A percentile compares a stretch with the other conserved stretches of the same genome.
Evolutionary conservation across 169 alveolate species (phyloP).

Genomic region (Eimeria maxima): DNA sequence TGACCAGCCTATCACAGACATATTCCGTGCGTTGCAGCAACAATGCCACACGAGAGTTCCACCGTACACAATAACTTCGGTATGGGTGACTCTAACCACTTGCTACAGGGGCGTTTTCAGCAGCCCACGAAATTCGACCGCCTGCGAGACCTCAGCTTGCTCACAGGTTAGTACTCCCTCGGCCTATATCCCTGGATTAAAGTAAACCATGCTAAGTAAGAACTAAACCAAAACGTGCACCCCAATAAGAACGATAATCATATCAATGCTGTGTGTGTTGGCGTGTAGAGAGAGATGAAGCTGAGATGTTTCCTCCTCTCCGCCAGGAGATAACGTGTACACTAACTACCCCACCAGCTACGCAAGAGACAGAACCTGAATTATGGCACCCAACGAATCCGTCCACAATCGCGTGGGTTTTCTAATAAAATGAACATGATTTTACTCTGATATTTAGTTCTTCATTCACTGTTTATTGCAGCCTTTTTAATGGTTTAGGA

Average conservation of each 20-base stretch:
- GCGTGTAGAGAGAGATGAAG: conserved; percentile 38
- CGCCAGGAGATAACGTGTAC: conserved; percentile 68
- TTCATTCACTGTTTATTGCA: background rate
- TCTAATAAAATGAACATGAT: background rate
- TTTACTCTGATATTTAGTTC: background rate
- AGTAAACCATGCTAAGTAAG: background rate
- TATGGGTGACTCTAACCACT: background rate
- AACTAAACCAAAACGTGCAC: background rate
- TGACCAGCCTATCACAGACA: background rate
- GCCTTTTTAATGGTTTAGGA: background rate
- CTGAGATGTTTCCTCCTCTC: conserved; percentile 42
- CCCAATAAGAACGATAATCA: background rate
- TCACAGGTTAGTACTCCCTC: conserved; percentile 38
- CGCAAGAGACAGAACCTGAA: conserved; percentile 71
- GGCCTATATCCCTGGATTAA: background rate
- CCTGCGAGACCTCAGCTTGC: conserved; percentile 52
- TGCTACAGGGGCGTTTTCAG: background rate
- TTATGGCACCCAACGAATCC: conserved; percentile 69
- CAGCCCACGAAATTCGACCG: conserved; percentile 46
- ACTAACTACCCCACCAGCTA: conserved; percentile 42
- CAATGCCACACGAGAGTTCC: conserved; percentile 46
- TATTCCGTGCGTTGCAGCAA: conserved; percentile 37
- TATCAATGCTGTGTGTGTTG: background rate
- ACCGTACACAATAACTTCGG: background rate
- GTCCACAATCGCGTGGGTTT: conserved; percentile 61